Percentiles rank a stretch among this genome's conserved stretches.
These are phyloP conservation scores for Botryosphaeria dothidea DNA, from an alignment of 2,329 filamentous ascomycete genomes.

Conservation along the genomic window DNA sequence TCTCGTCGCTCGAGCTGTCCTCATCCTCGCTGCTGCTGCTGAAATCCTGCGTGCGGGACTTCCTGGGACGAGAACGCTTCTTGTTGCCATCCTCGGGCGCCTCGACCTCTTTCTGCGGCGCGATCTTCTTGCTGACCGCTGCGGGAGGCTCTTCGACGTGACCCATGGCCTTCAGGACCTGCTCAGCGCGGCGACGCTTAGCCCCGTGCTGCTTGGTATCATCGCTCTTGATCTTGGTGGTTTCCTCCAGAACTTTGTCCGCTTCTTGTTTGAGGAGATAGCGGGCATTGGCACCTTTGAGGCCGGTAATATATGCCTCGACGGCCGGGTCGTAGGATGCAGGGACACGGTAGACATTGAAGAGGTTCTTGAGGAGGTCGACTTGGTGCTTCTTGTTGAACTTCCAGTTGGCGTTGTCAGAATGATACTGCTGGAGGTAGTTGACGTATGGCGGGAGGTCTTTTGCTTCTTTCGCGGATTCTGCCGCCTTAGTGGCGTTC, in stretches of 20 bases:
- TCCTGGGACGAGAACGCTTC: slow-evolving; percentile 25
- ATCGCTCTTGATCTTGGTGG: slow-evolving; percentile 28
- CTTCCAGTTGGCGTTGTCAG: slow-evolving; percentile 75
- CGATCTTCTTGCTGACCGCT: neutral
- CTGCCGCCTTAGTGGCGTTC: slow-evolving; percentile 23
- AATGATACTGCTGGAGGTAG: slow-evolving; percentile 77
- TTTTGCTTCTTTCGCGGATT: slow-evolving; percentile 24
- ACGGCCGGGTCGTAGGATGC: slow-evolving; percentile 68
- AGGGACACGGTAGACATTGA: slow-evolving; percentile 71
- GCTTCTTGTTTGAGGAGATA: slow-evolving; percentile 69
- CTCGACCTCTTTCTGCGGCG: slow-evolving; percentile 21
- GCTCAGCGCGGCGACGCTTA: slow-evolving; percentile 34
- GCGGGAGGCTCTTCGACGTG: neutral
- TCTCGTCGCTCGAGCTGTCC: slow-evolving; percentile 25
- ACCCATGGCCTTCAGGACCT: slow-evolving; percentile 32
- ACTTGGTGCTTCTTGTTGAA: slow-evolving; percentile 95
- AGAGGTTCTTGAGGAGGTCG: slow-evolving; percentile 78
- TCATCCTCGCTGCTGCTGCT: slow-evolving; percentile 33
- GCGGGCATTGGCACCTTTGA: slow-evolving; percentile 71
- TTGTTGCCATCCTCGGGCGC: slow-evolving; percentile 20
- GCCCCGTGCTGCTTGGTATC: slow-evolving; percentile 34
- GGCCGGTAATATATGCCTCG: slow-evolving; percentile 73
- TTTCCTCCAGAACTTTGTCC: slow-evolving; percentile 56
- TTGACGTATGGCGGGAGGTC: slow-evolving; percentile 66
- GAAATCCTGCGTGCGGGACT: slow-evolving; percentile 33